Conservation (phyloP, 441 rosid species). For the Pelargonium myrrhifolium region DNA sequence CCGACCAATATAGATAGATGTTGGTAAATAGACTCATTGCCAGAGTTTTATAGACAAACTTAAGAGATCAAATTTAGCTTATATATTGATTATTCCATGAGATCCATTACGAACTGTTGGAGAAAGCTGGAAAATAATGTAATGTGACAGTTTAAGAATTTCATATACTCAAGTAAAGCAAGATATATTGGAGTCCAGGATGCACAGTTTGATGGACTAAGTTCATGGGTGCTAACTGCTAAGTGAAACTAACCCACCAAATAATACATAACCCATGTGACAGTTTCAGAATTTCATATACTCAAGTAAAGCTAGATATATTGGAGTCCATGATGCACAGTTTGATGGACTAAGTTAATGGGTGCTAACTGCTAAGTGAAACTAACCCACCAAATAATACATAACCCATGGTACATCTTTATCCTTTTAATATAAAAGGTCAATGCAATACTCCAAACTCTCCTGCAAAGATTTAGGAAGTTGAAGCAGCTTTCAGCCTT, state of each 20-base stretch:
- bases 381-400: neutral
- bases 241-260: neutral
- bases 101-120: neutral
- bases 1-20: neutral
- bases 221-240: neutral
- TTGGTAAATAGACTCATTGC: neutral
- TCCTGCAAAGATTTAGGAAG: neutral
- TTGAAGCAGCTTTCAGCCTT: neutral
- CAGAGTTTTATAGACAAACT: neutral
- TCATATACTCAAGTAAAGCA: constrained; percentile 2
- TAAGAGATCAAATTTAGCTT: neutral
- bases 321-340: neutral
- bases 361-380: neutral
- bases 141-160: neutral
- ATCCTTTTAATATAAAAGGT: neutral
- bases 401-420: neutral
- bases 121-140: constrained; percentile 1
- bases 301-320: neutral
- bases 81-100: neutral
- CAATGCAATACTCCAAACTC: neutral
- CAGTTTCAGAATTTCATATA: neutral
- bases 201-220: neutral
- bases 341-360: neutral
- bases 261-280: neutral
- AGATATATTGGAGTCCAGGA: neutral